Conservation (phyloP, 1,284 basidiomycete species). For the Prillingera fragicola region DNA sequence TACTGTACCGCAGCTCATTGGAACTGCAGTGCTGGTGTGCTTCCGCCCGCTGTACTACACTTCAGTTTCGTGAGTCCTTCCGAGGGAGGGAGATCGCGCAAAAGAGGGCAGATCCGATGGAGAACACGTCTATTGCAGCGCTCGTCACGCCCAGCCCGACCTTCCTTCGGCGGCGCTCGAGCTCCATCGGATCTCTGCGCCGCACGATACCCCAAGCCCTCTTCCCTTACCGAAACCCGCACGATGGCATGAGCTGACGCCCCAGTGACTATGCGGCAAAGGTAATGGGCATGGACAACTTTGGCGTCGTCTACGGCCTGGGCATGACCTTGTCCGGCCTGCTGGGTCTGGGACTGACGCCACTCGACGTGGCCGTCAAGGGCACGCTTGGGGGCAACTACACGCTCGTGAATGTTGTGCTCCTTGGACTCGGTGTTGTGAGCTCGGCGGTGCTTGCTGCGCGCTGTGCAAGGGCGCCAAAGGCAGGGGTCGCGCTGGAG, state of each 20-base stretch:
- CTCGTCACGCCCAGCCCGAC: too few relatives aligned
- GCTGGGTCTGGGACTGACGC: conserved; percentile 42
- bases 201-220: too few relatives aligned
- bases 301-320: conserved; percentile 42
- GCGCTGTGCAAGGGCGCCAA: too few relatives aligned
- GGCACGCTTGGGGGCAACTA: conserved; percentile 37
- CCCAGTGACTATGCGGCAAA: conserved; percentile 36
- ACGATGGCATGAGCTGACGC: background rate
- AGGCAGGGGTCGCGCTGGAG: too few relatives aligned
- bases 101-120: too few relatives aligned
- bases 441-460: conserved; percentile 23
- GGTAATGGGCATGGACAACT: conserved; percentile 39
- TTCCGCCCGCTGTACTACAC: conserved; percentile 47
- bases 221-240: too few relatives aligned
- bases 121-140: too few relatives aligned
- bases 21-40: conserved; percentile 41
- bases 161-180: too few relatives aligned
- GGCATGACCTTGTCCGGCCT: conserved; percentile 45
- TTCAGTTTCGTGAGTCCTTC: conserved; percentile 18
- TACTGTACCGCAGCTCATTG: conserved; percentile 34
- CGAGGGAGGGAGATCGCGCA: background rate
- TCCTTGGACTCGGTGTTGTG: conserved; percentile 30
- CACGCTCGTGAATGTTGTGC: conserved; percentile 30
- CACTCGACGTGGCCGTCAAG: conserved; percentile 37
- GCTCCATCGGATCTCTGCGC: too few relatives aligned